Base-by-base conservation (phyloP, 495 filamentous ascomycete genomes). In the Cercophora samala region DNA sequence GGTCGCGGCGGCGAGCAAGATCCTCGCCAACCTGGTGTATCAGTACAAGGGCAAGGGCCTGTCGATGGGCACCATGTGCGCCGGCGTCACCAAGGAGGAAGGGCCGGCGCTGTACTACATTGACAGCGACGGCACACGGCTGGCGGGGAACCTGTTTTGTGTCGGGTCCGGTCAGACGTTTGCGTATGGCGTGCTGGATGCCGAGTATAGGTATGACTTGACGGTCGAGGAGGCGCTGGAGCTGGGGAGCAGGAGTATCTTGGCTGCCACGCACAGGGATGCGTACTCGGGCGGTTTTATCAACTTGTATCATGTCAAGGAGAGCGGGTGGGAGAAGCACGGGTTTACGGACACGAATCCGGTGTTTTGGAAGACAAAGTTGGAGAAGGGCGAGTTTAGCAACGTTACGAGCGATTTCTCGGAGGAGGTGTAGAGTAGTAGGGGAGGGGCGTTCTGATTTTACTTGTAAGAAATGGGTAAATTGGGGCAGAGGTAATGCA, bases 41-140 rank as follows among this genome's bases (percentile, higher is more conserved):
- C 86, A 88, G 66, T 99, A 99, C 87, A 99, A 99, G 82, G 93
- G 93, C 73, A 94, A 93, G 89, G 95, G 95, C 29, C 80, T 99
- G 71, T 93, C 90, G 73, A 98, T 99, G 95, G 95, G 95, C 65
- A 99, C 95, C 66, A 99, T 99, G 95, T 94, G 94, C 82, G 93
- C 94, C 68, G 95, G 95, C 71, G 96, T 99, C 61, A 99, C 95
- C 62, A 90, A 92, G 60, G 90, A 93, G 79, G 95, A 99, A 85
- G 95, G 95, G 1, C 94, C 95, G 21, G 95, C 95, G 46, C 89
- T 99, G 17, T 99, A 98, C 87, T 99, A 99, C 84, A 96, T 99
- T 80, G 95, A 99, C 81, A 95, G 90, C 60, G 95, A 99, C 81
- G 95, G 95, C 70, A 98, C 96, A 51, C 87, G 95, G 25, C 84